Base-by-base conservation (phyloP, 2,329 filamentous ascomycete species). In the Cladosporium oxysporum region DNA sequence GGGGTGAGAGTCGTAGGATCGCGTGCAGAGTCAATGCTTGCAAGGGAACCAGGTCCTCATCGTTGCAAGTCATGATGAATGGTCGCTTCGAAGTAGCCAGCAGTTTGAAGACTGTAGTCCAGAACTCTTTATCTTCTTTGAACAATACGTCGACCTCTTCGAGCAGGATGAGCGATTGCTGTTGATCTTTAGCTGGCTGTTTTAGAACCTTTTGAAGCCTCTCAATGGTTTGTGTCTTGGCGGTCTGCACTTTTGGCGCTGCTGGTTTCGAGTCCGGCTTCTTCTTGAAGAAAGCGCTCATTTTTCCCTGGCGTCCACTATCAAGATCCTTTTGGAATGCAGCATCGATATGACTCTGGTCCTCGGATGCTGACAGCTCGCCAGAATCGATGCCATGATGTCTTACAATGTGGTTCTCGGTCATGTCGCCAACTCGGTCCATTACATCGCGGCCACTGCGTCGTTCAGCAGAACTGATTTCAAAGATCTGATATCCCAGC, bases 341-440 rank as follows among this genome's bases (percentile, higher is more conserved):
- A 55, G 86, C 74, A 16, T 77, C 74, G 21, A 78, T 73, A 0
- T 70, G 72, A 52, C 76, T 76, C 2, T 74, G 71, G 18, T 82
- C 79, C 37, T 78, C 77, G 28, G 79, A 75, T 3, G 64, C 68
- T 23, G 70, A 70, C 11, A 67, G 33, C 28, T 75, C 72, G 26
- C 67, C 70, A 31, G 66, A 57, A 21, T 72, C 72, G n/a, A 67
- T 63, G 6, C 60, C 68, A 61, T 76, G 74, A 52, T 83, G 83
- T 69, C 88, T 88, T 23, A 99, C 94, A 1, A 97, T 84, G 77
- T 99, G 95, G 72, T 99, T 98, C 68, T 90, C 89, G 4, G 93
- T 95, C 94, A 99, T 98, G 78, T 99, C 93, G 49, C 95, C 96
- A 53, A 99, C 92, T 71, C 87, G 91, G 73, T 99, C 95, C 37